Percentiles rank a stretch among this genome's conserved stretches.
phyloP scores from a whole-genome alignment of 305 asterid genomes.

The Solanum hybrid region DNA sequence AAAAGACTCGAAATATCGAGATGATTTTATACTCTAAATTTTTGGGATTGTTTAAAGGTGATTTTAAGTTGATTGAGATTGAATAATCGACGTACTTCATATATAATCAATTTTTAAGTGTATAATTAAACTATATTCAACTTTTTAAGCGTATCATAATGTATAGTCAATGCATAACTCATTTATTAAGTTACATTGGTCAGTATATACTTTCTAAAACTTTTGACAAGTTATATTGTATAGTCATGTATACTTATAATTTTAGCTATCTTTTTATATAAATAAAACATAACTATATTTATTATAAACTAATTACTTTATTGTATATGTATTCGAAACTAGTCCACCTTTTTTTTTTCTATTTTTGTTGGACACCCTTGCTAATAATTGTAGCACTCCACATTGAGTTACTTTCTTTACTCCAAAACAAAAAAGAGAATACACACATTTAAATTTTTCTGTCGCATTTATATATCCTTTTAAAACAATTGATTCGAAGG shows the following conservation, averaged over 20 bases:
- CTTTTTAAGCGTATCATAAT: no score
- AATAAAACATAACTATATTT: no score
- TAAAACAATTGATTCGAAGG: no score
- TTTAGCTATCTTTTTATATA: no score
- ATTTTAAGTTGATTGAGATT: no score
- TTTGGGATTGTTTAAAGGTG: no score
- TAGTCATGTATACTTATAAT: neutral
- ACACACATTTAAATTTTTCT: neutral
- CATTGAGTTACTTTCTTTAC: neutral
- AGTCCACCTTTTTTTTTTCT: fast-evolving
- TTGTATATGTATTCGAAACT: no score
- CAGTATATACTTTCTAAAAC: neutral
- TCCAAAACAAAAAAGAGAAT: neutral
- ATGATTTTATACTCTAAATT: no score
- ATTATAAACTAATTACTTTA: no score
- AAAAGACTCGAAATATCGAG: neutral
- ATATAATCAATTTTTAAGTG: neutral
- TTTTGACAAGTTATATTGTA: no score
- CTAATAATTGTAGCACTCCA: neutral
- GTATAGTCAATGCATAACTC: neutral
- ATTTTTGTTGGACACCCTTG: neutral
- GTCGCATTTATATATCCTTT: neutral
- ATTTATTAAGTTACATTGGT: no score
- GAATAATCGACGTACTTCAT: neutral
- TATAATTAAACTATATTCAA: no score